These are phyloP conservation scores for Epichloe uncinata DNA, from an alignment of 2,329 filamentous ascomycete genomes.

Conservation along the genomic window DNA sequence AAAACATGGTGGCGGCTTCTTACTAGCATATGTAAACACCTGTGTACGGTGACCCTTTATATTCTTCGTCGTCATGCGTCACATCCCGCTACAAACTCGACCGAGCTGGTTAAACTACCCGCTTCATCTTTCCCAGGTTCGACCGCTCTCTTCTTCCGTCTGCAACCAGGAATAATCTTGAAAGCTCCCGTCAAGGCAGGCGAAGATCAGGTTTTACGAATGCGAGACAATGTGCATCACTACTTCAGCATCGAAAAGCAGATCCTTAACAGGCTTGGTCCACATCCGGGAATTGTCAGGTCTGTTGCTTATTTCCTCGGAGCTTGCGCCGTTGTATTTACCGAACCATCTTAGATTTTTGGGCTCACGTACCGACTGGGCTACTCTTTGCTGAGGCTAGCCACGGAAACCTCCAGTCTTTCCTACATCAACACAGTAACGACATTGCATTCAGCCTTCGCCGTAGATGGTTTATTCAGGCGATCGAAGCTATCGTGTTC, in stretches of 20 bases:
- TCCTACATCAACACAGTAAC: background rate
- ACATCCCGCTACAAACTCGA: background rate
- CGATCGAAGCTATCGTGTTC: background rate
- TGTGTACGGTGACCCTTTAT: too few relatives aligned
- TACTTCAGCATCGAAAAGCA: slow-evolving; percentile 6
- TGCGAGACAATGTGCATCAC: slow-evolving; percentile 2
- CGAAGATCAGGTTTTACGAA: slow-evolving; percentile 3
- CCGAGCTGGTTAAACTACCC: slow-evolving; percentile 5
- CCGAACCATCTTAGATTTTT: background rate
- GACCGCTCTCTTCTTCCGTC: slow-evolving; percentile 8
- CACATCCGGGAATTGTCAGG: slow-evolving; percentile 6
- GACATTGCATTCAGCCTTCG: background rate
- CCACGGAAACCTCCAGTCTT: too few relatives aligned
- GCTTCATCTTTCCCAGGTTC: slow-evolving; percentile 6
- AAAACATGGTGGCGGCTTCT: too few relatives aligned
- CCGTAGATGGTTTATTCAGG: background rate
- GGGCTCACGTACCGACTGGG: background rate
- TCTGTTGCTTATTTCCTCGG: background rate
- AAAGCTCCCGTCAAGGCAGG: slow-evolving; percentile 5
- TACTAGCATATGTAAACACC: too few relatives aligned
- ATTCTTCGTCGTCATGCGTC: too few relatives aligned
- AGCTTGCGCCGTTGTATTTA: background rate
- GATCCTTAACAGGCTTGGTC: slow-evolving; percentile 6
- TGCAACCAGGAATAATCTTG: slow-evolving; percentile 4
- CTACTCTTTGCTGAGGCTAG: too few relatives aligned